Conservation (phyloP, 2,329 filamentous ascomycete genomes). For the Dissoconium aciculare region DNA sequence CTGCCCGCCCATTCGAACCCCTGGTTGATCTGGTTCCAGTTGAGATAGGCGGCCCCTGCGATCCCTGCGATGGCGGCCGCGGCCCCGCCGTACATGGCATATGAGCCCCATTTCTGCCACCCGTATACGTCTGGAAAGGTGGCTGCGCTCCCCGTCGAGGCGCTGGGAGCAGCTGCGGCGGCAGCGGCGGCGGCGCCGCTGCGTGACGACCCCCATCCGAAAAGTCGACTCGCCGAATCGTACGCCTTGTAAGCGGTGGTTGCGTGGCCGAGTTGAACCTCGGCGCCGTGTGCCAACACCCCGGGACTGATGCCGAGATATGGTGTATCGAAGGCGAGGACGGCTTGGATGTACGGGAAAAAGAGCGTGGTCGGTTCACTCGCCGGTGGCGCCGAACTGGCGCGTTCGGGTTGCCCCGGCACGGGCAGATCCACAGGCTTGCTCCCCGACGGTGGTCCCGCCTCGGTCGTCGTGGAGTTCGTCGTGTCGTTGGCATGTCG, state of each 20-base stretch:
- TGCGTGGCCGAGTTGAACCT: slow-evolving; percentile 68
- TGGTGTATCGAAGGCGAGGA: slow-evolving; percentile 49
- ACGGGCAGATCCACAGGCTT: slow-evolving; percentile 4
- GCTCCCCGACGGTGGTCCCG: not conserved
- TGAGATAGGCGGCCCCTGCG: slow-evolving; percentile 72
- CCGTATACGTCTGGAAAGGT: slow-evolving; percentile 26
- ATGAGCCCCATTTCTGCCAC: slow-evolving; percentile 72
- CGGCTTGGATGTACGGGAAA: slow-evolving; percentile 84
- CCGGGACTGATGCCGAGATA: slow-evolving; percentile 70
- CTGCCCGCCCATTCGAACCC: slow-evolving; percentile 73
- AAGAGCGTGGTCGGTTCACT: slow-evolving; percentile 39
- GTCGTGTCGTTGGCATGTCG: slow-evolving; percentile 12
- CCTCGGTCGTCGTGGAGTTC: slow-evolving; percentile 8
- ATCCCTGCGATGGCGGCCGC: slow-evolving; percentile 66
- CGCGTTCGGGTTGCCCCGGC: slow-evolving; percentile 4
- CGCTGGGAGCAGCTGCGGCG: slow-evolving; percentile 24
- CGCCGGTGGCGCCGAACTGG: slow-evolving; percentile 12
- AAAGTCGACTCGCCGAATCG: slow-evolving; percentile 46
- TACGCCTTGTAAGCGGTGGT: slow-evolving; percentile 52
- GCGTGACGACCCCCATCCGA: slow-evolving; percentile 32
- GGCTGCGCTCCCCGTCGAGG: slow-evolving; percentile 31
- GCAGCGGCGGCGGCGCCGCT: slow-evolving; percentile 9
- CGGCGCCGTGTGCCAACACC: slow-evolving; percentile 72
- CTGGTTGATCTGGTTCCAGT: slow-evolving; percentile 62
- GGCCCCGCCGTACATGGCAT: slow-evolving; percentile 74